These are phyloP conservation scores for Hylodesmum podocarpum DNA, from an alignment of 306 rosid species.

Conservation along the genomic window DNA sequence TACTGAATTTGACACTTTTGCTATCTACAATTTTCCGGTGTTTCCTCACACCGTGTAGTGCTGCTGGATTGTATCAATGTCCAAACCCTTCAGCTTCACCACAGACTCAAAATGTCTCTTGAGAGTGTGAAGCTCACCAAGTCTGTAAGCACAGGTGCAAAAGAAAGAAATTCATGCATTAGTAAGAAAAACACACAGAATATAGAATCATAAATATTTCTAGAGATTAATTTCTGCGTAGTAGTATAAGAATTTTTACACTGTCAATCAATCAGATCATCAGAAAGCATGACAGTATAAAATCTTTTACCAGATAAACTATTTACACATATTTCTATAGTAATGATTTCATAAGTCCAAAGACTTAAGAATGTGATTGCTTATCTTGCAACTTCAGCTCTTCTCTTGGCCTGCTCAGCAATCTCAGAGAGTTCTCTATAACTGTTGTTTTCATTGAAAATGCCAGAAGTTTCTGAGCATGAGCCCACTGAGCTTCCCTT, in stretches of 20 bases:
- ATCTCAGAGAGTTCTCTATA: slow-evolving; percentile 93
- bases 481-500: slow-evolving; percentile 99
- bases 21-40: slow-evolving; percentile 24
- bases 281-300: too few species aligned
- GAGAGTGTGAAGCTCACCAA: slow-evolving; percentile 89
- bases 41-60: slow-evolving; percentile 79
- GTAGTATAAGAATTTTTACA: too few species aligned
- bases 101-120: slow-evolving; percentile 97
- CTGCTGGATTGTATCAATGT: slow-evolving; percentile 91
- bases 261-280: too few species aligned
- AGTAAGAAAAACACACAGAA: not conserved
- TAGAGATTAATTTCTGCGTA: too few species aligned
- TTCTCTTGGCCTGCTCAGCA: slow-evolving; percentile 97
- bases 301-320: too few species aligned
- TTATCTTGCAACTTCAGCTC: slow-evolving; percentile 98
- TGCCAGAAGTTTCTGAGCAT: slow-evolving; percentile 61
- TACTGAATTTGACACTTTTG: slow-evolving; percentile 16
- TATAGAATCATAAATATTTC: too few species aligned
- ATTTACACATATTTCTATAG: not conserved
- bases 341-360: not conserved
- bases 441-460: slow-evolving; percentile 79
- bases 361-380: not conserved
- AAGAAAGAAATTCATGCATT: not conserved
- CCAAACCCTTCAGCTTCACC: too few species aligned
- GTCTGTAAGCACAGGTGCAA: slow-evolving; percentile 46